A percentile compares a stretch with the other conserved stretches of the same genome.
phyloP scores from a whole-genome alignment of 805 yeast species.

The Jamesozyma gamospora region DNA sequence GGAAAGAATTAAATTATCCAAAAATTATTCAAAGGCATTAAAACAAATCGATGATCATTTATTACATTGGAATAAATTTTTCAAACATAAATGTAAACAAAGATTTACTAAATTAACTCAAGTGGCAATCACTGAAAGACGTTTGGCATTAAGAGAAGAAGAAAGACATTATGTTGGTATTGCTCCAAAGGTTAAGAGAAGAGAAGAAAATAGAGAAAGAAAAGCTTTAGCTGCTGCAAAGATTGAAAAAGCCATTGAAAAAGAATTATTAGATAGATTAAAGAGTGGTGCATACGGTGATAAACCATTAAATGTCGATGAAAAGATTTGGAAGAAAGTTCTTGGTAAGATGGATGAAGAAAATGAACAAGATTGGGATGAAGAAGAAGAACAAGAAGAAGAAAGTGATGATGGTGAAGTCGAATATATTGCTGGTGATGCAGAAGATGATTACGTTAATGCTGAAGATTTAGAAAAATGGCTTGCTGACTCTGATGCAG shows the following conservation, averaged over 20 bases:
- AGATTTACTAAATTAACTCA: slow-evolving; percentile 90
- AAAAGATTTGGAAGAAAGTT: slow-evolving; percentile 89
- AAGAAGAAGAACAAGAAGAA: slow-evolving; percentile 42
- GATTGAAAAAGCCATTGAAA: slow-evolving; percentile 92
- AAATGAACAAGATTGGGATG: slow-evolving; percentile 40
- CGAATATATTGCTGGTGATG: slow-evolving; percentile 85
- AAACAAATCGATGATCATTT: slow-evolving; percentile 81
- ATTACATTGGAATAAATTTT: slow-evolving; percentile 85
- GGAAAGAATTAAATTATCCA: slow-evolving; percentile 88
- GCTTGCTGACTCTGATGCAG: slow-evolving; percentile 48
- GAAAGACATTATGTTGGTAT: slow-evolving; percentile 91
- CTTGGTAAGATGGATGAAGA: slow-evolving; percentile 74
- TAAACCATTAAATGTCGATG: slow-evolving; percentile 93
- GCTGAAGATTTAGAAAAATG: slow-evolving; percentile 89
- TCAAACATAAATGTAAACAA: slow-evolving; percentile 90
- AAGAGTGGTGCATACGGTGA: slow-evolving; percentile 98
- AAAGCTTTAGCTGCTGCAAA: slow-evolving; percentile 95
- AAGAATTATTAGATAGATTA: slow-evolving; percentile 85
- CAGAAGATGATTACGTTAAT: slow-evolving; percentile 81
- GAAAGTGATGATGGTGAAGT: slow-evolving; percentile 63
- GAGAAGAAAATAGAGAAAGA: slow-evolving; percentile 90
- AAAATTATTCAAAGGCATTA: slow-evolving; percentile 80
- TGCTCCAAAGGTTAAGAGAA: slow-evolving; percentile 87
- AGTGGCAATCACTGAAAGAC: slow-evolving; percentile 89
- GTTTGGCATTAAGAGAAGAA: slow-evolving; percentile 80